Conservation (phyloP, 257 asterid species). For the Mentha longifolia region DNA sequence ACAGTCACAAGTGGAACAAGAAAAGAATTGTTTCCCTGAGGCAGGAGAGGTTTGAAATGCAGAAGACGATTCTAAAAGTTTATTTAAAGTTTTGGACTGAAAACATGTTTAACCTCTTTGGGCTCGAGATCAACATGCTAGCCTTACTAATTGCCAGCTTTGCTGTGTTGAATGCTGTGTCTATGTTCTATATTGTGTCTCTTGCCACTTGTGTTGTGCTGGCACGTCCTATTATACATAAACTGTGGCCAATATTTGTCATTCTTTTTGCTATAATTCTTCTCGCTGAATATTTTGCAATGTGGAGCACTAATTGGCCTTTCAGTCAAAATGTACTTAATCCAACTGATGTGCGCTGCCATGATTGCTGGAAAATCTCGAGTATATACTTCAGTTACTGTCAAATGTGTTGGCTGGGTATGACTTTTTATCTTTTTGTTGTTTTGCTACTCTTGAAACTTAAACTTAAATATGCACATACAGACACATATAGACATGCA, state of each 20-base stretch:
- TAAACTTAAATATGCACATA: neutral
- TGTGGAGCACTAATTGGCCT: conserved; percentile 87
- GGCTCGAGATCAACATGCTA: conserved; percentile 97
- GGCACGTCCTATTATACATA: conserved; percentile 72
- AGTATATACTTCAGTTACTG: conserved; percentile 60
- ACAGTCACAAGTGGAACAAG: conserved; percentile 87
- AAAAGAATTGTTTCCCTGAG: conserved; percentile 65
- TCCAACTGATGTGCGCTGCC: conserved; percentile 60
- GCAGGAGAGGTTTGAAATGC: conserved; percentile 92
- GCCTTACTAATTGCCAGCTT: conserved; percentile 89
- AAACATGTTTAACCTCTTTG: conserved; percentile 94
- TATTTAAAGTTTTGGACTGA: conserved; percentile 96
- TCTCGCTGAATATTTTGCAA: conserved; percentile 73
- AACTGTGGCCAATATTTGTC: conserved; percentile 85
- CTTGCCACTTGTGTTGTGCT: conserved; percentile 88
- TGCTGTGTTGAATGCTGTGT: conserved; percentile 82
- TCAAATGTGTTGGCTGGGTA: conserved; percentile 94
- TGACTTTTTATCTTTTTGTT: conserved; percentile 36
- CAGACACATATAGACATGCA: neutral
- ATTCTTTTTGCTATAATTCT: conserved; percentile 76
- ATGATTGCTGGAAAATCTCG: conserved; percentile 91
- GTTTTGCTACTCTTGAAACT: conserved; percentile 21
- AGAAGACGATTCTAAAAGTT: conserved; percentile 77
- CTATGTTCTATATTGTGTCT: conserved; percentile 75
- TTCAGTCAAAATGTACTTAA: conserved; percentile 39